Evolutionary conservation across 2,329 filamentous ascomycete species (phyloP).

Genomic region (Exophiala lecanii-corni): DNA sequence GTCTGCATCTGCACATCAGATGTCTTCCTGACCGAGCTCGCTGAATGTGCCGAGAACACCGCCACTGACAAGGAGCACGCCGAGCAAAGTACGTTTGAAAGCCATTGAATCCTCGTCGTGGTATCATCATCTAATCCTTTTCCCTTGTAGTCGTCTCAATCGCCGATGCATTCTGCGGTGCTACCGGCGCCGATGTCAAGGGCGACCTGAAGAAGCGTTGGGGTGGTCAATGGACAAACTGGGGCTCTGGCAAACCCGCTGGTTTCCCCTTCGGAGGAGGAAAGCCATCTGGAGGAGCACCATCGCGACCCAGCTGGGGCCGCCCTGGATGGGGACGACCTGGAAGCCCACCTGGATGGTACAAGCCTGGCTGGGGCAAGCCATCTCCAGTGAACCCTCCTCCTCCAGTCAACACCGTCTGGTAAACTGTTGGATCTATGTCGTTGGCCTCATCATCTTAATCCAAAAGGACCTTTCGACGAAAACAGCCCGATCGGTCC

Average conservation of each 20-base stretch:
- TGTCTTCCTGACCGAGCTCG: conserved; percentile 6
- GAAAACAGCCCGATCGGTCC: not conserved
- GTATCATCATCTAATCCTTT: not conserved
- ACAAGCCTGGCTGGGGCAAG: not conserved
- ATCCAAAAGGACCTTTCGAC: not conserved
- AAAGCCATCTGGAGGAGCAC: not conserved
- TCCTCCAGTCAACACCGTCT: not conserved
- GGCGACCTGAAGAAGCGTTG: not conserved
- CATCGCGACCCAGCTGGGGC: not conserved
- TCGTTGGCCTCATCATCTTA: not conserved
- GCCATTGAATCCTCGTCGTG: not conserved
- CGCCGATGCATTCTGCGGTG: not conserved
- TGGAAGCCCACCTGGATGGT: not conserved
- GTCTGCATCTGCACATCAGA: conserved; percentile 10
- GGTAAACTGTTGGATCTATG: not conserved
- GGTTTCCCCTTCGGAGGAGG: too few relatives aligned
- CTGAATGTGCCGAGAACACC: conserved; percentile 7
- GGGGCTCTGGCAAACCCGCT: not conserved
- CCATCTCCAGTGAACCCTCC: not conserved
- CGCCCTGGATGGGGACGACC: not conserved
- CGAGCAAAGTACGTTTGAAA: not conserved
- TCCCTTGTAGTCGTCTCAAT: not conserved
- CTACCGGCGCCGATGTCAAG: not conserved
- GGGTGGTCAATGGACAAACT: not conserved
- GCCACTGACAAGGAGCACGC: not conserved